Evolutionary conservation across 371 early-diverging fungal genomes (phyloP).

Genomic region (Smittium culicis): DNA sequence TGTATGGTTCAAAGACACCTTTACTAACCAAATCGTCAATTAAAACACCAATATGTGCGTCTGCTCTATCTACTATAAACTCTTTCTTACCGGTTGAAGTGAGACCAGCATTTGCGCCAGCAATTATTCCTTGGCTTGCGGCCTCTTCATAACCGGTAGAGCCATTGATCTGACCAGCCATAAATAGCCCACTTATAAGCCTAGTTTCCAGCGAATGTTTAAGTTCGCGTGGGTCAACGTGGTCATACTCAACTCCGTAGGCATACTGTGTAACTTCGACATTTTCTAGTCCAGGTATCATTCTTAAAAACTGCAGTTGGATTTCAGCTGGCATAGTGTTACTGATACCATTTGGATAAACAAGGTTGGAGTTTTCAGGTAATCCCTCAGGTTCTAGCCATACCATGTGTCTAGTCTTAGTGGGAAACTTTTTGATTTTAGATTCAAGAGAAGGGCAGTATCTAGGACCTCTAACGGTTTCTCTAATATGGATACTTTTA

Average conservation of each 20-base stretch:
- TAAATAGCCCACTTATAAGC: constrained; percentile 55
- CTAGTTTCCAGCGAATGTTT: constrained; percentile 62
- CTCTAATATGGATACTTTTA: constrained; percentile 65
- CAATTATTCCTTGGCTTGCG: constrained; percentile 70
- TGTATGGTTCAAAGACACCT: constrained; percentile 74
- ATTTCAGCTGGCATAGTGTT: constrained; percentile 69
- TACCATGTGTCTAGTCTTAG: constrained; percentile 49
- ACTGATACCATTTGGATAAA: constrained; percentile 76
- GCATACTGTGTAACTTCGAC: constrained; percentile 58
- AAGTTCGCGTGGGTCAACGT: constrained; percentile 70
- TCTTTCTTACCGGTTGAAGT: constrained; percentile 33
- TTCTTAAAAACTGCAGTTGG: constrained; percentile 53
- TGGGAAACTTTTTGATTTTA: constrained; percentile 58
- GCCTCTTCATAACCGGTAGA: constrained; percentile 84
- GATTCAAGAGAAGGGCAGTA: constrained; percentile 77
- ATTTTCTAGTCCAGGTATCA: constrained; percentile 61
- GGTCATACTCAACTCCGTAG: constrained; percentile 81
- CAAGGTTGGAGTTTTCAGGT: constrained; percentile 39
- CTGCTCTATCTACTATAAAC: constrained; percentile 56
- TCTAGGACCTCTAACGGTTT: constrained; percentile 71
- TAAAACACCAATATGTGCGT: constrained; percentile 73
- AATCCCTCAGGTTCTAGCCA: constrained; percentile 77
- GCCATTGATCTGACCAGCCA: constrained; percentile 81
- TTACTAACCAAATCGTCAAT: constrained; percentile 72
- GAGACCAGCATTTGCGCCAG: constrained; percentile 70